Evolutionary conservation across 306 rosid genomes (phyloP), one percentile per base, ranked within the genome.

Genomic region (Citrullus amarus): DNA sequence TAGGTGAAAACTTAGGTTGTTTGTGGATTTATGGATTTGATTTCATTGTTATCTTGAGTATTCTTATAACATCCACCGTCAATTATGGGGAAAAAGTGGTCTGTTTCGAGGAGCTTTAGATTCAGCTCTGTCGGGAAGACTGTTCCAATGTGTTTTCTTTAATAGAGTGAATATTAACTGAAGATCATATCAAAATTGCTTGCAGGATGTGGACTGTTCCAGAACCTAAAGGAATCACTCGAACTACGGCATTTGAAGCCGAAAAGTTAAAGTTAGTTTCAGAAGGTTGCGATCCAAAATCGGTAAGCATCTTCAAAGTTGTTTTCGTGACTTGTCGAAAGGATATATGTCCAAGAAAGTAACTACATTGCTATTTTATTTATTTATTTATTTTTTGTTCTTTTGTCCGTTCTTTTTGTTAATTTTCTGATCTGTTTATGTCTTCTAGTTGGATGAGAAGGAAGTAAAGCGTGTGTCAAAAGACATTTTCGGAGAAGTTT

Each of bases 181-280:
- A 32, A 32, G 63, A 36, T 61, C 68, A 14, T n/a, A 82, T 80
- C 77, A 20, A 57, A 81, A 32, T 50, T 72, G 79, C 69, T 83
- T 6, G 54, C 88, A 95, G 97, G 88, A 88, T 91, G 90, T 92
- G 99, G 99, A 85, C 81, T 77, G 82, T 91, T 78, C 92, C 96
- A 43, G 97, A 92, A 81, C 88, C 90, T 17, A 85, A 80, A 78
- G 91, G 86, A 63, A 69, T 91, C 60, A 77, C 88, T 20, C 79
- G 93, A 81, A 82, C 93, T 39, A 79, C 91, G 13, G 70, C 97
- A 6, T 17, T 83, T 55, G 97, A 96, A 79, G 86, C 88, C 70
- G 92, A 86, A 77, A 82, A 86, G 71, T 80, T 90, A 72, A 87
- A 88, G 65, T 62, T 86, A 80, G 87, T 90, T 66, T 90, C 98